Percentiles rank a stretch among this genome's conserved stretches.
Evolutionary conservation across 345 rosid species (phyloP).

Genomic region (Bruguiera parviflora): DNA sequence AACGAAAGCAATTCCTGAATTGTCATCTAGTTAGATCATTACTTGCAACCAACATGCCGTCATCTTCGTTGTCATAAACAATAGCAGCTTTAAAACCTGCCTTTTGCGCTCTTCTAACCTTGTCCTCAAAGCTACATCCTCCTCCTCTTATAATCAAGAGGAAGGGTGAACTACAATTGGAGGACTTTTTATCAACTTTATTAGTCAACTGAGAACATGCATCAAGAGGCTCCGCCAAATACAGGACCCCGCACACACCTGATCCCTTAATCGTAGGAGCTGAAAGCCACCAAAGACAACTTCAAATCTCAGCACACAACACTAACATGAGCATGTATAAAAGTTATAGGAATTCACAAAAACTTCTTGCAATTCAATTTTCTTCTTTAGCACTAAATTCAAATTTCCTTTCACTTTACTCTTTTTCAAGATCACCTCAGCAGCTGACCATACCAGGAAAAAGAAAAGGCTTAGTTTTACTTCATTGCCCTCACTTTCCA

Average conservation of each 20-base stretch:
- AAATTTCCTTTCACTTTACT: too few species aligned
- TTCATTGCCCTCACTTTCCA: neutral
- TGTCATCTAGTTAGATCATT: conserved; percentile 25
- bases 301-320: neutral
- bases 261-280: conserved; percentile 61
- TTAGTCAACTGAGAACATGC: conserved; percentile 65
- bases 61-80: conserved; percentile 59
- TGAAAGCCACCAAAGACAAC: conserved; percentile 11
- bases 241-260: conserved; percentile 65
- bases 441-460: too few species aligned
- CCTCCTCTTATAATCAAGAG: conserved; percentile 77
- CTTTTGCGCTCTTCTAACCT: conserved; percentile 77
- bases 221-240: conserved; percentile 72
- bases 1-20: neutral
- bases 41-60: conserved; percentile 76
- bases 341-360: neutral
- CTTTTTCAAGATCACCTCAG: too few species aligned
- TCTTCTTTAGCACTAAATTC: too few species aligned
- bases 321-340: neutral
- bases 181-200: conserved; percentile 31
- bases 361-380: neutral
- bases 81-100: conserved; percentile 83
- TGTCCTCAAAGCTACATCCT: conserved; percentile 83
- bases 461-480: too few species aligned
- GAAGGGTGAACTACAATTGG: conserved; percentile 46